A percentile compares a stretch with the other conserved stretches of the same genome.
These are phyloP conservation scores for Candida caryicola DNA, from an alignment of 805 yeast genomes.

Conservation along the genomic window DNA sequence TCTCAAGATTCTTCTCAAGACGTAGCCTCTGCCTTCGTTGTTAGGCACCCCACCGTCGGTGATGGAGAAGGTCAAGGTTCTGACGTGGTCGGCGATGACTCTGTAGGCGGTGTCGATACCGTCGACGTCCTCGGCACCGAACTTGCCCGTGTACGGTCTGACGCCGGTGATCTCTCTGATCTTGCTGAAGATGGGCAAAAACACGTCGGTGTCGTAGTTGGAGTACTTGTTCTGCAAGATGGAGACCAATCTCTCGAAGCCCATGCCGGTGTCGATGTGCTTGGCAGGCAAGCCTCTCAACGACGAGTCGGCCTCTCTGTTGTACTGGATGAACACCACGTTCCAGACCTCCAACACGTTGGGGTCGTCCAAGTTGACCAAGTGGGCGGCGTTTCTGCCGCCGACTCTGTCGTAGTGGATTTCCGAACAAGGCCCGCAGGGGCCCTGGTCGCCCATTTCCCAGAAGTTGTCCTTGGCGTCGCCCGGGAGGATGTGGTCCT, in stretches of 20 bases:
- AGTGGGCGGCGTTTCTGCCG: conserved; percentile 87
- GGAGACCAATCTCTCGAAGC: conserved; percentile 95
- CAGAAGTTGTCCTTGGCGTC: conserved; percentile 90
- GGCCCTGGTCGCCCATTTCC: conserved; percentile 99
- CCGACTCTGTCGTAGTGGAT: conserved; percentile 97
- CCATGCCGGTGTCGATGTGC: conserved; percentile 98
- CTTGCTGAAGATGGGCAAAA: conserved; percentile 78
- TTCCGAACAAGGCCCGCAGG: conserved; percentile 99
- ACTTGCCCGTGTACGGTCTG: conserved; percentile 86
- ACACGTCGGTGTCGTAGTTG: conserved; percentile 96
- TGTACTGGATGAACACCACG: conserved; percentile 93
- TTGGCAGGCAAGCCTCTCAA: conserved; percentile 85
- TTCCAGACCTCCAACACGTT: conserved; percentile 98
- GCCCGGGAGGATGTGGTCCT: conserved; percentile 92
- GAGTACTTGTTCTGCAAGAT: conserved; percentile 87
- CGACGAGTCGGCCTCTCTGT: conserved; percentile 85
- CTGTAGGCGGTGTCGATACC: conserved; percentile 98
- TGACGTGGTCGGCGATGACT: conserved; percentile 96
- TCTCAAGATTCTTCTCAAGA: conserved; percentile 91
- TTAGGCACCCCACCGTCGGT: conserved; percentile 99
- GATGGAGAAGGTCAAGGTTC: conserved; percentile 93
- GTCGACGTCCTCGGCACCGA: conserved; percentile 88
- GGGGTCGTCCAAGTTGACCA: conserved; percentile 97
- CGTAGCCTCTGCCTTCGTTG: conserved; percentile 99
- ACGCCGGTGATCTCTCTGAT: conserved; percentile 93